These are phyloP conservation scores for Salix dunnii DNA, from an alignment of 345 rosid species.

Conservation along the genomic window DNA sequence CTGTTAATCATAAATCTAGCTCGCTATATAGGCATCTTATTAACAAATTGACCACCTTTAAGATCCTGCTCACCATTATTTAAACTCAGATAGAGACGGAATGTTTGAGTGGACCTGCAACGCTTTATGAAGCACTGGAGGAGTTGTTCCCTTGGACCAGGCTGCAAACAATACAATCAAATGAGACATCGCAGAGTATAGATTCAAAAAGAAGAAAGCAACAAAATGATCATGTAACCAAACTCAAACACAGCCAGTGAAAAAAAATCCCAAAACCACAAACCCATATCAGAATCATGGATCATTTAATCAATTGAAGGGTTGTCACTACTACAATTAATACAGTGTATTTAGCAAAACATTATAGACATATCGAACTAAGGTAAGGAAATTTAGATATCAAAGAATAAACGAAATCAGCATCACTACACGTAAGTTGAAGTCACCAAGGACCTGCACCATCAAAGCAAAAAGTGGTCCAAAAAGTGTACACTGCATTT, in stretches of 20 bases:
- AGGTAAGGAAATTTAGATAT: background rate
- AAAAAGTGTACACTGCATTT: background rate
- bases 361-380: background rate
- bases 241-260: background rate
- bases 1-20: background rate
- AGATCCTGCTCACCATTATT: conserved; percentile 23
- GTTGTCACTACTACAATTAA: background rate
- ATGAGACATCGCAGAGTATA: background rate
- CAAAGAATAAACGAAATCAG: background rate
- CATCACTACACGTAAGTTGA: background rate
- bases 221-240: background rate
- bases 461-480: conserved; percentile 23
- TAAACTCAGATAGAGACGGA: conserved; percentile 25
- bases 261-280: background rate
- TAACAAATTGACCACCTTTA: background rate
- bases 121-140: conserved; percentile 34
- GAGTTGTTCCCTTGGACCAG: conserved; percentile 34
- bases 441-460: conserved; percentile 8
- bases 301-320: background rate
- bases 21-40: background rate
- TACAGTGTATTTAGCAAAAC: background rate
- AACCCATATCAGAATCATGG: background rate
- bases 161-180: conserved; percentile 13
- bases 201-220: conserved; percentile 7
- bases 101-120: conserved; percentile 30